Conservation (phyloP, 192 early-diverging fungal species). For the Dimargaris verticillata region DNA sequence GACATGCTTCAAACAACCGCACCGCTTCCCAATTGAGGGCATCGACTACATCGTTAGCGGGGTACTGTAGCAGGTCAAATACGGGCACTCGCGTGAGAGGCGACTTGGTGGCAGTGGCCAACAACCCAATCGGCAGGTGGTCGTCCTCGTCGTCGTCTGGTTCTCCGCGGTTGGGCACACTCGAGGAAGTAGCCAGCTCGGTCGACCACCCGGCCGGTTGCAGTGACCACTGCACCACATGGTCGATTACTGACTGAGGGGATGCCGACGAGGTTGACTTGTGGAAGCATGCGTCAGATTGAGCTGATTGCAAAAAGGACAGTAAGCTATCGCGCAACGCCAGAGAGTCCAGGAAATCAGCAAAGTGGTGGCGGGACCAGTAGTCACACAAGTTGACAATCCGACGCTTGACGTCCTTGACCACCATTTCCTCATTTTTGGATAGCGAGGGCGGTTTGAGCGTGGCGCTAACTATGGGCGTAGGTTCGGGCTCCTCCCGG, state of each 20-base stretch:
- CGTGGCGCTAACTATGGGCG: background rate
- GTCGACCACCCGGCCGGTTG: constrained; percentile 13
- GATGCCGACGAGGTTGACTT: background rate
- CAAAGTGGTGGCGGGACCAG: constrained; percentile 40
- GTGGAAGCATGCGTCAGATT: background rate
- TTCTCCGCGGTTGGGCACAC: constrained; percentile 15
- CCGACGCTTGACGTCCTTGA: constrained; percentile 20
- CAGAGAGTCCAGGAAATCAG: constrained; percentile 45
- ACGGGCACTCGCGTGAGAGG: constrained; percentile 19
- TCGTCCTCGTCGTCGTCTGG: too few species aligned
- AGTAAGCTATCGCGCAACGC: constrained; percentile 30
- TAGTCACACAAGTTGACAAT: constrained; percentile 39
- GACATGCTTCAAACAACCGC: constrained; percentile 28
- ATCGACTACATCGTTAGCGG: constrained; percentile 17
- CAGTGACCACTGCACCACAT: constrained; percentile 11
- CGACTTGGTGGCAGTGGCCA: constrained; percentile 19
- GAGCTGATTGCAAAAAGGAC: constrained; percentile 19
- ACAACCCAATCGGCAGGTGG: background rate
- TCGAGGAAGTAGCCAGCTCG: constrained; percentile 14
- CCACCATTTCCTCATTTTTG: constrained; percentile 7
- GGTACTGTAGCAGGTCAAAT: background rate
- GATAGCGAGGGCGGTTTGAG: background rate
- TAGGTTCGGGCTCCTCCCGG: background rate
- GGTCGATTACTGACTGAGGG: background rate
- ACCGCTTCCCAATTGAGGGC: constrained; percentile 26